Percentiles rank a stretch among this genome's conserved stretches.
phyloP scores from a whole-genome alignment of 352 stramenopile genomes.

The Peronospora belbahrii region DNA sequence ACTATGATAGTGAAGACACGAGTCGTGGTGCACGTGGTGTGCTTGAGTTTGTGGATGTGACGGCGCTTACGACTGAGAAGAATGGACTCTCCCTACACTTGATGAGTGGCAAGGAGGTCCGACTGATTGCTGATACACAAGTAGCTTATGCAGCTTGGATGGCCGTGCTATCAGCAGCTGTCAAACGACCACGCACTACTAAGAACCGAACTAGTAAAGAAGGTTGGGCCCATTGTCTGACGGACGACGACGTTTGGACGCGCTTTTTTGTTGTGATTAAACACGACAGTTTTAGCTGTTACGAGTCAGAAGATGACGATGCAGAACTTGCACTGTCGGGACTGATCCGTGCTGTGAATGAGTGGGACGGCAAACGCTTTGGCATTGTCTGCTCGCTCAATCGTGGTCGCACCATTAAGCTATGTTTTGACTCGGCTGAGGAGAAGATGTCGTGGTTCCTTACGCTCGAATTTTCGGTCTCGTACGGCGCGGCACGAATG shows the following conservation, averaged over 20 bases:
- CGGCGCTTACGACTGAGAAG: slow-evolving; percentile 60
- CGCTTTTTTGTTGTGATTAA: slow-evolving; percentile 69
- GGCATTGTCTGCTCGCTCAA: slow-evolving; percentile 66
- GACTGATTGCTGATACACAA: slow-evolving; percentile 69
- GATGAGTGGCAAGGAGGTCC: slow-evolving; percentile 57
- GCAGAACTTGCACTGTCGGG: slow-evolving; percentile 56
- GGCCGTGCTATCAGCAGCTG: slow-evolving; percentile 51
- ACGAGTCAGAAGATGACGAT: slow-evolving; percentile 64
- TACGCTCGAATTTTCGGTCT: slow-evolving; percentile 67
- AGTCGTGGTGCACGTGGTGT: slow-evolving; percentile 46
- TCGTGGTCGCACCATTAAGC: slow-evolving; percentile 56
- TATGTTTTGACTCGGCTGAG: slow-evolving; percentile 73
- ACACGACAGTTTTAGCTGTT: slow-evolving; percentile 73
- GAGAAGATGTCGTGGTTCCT: slow-evolving; percentile 83
- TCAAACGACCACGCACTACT: slow-evolving; percentile 43
- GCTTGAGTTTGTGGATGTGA: slow-evolving; percentile 64
- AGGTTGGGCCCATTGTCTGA: slow-evolving; percentile 65
- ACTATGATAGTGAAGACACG: slow-evolving; percentile 78
- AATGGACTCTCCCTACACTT: slow-evolving; percentile 71
- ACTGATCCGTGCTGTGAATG: slow-evolving; percentile 52
- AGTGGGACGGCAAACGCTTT: slow-evolving; percentile 75
- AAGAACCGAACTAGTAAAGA: slow-evolving; percentile 59
- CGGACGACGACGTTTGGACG: slow-evolving; percentile 68
- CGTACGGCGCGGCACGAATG: slow-evolving; percentile 56
- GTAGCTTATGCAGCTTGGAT: slow-evolving; percentile 76